Base-by-base conservation (phyloP, 164 flowering plant species). In the Annona squamosa region DNA sequence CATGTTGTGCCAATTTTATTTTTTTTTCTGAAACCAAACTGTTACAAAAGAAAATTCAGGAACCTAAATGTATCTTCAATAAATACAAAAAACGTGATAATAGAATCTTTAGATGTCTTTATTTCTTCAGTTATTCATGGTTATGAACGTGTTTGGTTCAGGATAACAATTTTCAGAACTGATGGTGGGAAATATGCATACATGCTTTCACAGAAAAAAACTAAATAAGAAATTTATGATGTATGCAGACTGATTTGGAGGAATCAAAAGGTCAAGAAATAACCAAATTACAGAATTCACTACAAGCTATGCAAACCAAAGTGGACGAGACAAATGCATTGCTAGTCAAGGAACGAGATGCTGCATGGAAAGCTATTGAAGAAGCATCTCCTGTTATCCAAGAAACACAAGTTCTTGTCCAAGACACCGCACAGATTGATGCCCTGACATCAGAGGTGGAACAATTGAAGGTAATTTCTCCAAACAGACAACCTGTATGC, bases 221-320 rank as follows among this genome's bases (percentile, higher is more conserved):
- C 48, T 26, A 26, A 26, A 26, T 26, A 26, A 26, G 37, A 26
- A 26, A 26, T 19, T 6, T 16, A 48, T 67, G 18, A 42, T 65
- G 44, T 72, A 19, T 79, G 67, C 87, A 90, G 95, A 76, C 80
- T 75, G 87, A 90, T 73, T 77, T 86, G 79, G 94, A 89, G 86
- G 93, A 93, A 75, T 84, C 83, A 68, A 88, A 86, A 77, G 85
- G 69, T 72, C 87, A 84, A 74, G 93, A 92, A 70, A 83, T 80
- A 70, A 44, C 80, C 52, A 82, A 80, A 72, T 79, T 86, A 75
- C 87, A 84, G 63, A 68, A 79, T 3, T 82, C 91, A 48, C 66
- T 85, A 78, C 84, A 82, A 72, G 82, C 79, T 26, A 72, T 85
- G 91, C 85, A 81, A 65, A 72, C 16, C 44, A 81, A 85, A 80